phyloP scores from a whole-genome alignment of 495 filamentous ascomycete genomes.

The Aspergillus haitiensis region DNA sequence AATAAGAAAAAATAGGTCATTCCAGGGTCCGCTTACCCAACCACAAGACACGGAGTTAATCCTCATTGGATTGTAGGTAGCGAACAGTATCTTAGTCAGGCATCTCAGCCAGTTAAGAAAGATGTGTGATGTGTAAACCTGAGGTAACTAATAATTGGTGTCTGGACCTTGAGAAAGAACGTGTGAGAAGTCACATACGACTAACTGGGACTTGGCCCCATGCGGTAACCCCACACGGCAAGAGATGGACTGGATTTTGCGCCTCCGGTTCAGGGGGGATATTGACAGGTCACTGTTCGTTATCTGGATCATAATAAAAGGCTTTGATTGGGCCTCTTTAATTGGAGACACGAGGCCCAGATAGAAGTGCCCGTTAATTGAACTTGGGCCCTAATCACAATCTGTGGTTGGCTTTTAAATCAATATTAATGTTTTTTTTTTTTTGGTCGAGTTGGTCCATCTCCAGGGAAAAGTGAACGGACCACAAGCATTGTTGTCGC shows the following conservation, averaged over 20 bases:
- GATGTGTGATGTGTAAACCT: conserved; percentile 8
- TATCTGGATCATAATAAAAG: background rate
- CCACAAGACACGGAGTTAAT: background rate
- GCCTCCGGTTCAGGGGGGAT: conserved; percentile 16
- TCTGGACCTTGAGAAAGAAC: conserved; percentile 12
- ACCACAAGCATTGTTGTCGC: background rate
- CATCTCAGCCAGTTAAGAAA: background rate
- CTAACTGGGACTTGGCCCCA: conserved; percentile 5
- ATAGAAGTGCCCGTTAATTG: too few relatives aligned
- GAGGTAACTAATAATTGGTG: conserved; percentile 1
- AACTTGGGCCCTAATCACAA: too few relatives aligned
- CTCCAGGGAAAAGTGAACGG: background rate
- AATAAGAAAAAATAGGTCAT: background rate
- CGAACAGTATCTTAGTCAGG: conserved; percentile 1
- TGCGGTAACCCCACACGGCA: conserved; percentile 18
- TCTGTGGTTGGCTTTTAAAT: too few relatives aligned
- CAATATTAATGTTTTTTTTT: too few relatives aligned
- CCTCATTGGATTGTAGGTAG: conserved; percentile 5
- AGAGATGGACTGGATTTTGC: conserved; percentile 17
- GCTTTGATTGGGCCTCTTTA: too few relatives aligned
- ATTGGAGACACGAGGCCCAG: too few relatives aligned
- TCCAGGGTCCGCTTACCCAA: background rate
- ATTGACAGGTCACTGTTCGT: conserved; percentile 21
- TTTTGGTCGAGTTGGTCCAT: too few relatives aligned
- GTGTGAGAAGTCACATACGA: conserved; percentile 2